These are phyloP conservation scores for Malassezia yamatoensis DNA, from an alignment of 1,284 basidiomycete genomes.

Conservation along the genomic window DNA sequence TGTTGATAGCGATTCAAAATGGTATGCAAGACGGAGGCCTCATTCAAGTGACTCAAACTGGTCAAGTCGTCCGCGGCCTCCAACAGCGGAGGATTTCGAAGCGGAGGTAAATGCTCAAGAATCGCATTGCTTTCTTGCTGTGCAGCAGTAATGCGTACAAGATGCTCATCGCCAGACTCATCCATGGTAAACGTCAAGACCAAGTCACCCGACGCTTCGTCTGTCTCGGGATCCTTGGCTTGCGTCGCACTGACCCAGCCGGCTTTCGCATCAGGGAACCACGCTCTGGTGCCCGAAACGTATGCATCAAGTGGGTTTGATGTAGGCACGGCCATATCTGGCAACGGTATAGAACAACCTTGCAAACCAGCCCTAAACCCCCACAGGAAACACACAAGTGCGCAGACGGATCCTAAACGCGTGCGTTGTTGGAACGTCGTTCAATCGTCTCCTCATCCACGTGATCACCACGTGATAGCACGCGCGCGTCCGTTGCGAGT, in stretches of 20 bases:
- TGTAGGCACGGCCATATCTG: slow-evolving; percentile 4
- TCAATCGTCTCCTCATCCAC: neutral
- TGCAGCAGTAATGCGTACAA: slow-evolving; percentile 31
- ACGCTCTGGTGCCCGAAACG: slow-evolving; percentile 49
- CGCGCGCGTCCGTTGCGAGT: neutral
- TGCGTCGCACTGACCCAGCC: slow-evolving; percentile 87
- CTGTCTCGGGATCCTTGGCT: slow-evolving; percentile 49
- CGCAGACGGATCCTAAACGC: neutral
- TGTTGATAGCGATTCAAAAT: slow-evolving; percentile 93
- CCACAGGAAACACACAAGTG: neutral
- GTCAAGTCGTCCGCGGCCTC: slow-evolving; percentile 97
- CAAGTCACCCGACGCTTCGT: slow-evolving; percentile 27
- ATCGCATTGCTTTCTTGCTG: slow-evolving; percentile 28
- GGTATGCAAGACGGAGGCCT: slow-evolving; percentile 83
- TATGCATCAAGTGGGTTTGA: slow-evolving; percentile 40
- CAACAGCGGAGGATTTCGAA: slow-evolving; percentile 89
- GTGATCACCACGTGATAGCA: slow-evolving; percentile 7
- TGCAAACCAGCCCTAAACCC: neutral
- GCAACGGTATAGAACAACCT: neutral
- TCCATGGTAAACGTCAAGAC: slow-evolving; percentile 37
- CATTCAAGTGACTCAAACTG: slow-evolving; percentile 92
- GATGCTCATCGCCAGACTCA: slow-evolving; percentile 30
- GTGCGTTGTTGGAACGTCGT: neutral
- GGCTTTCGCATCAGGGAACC: slow-evolving; percentile 80
- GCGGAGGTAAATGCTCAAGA: slow-evolving; percentile 61